phyloP scores from a whole-genome alignment of 1,284 basidiomycete genomes.

The Cutaneotrichosporon spelunceum region DNA sequence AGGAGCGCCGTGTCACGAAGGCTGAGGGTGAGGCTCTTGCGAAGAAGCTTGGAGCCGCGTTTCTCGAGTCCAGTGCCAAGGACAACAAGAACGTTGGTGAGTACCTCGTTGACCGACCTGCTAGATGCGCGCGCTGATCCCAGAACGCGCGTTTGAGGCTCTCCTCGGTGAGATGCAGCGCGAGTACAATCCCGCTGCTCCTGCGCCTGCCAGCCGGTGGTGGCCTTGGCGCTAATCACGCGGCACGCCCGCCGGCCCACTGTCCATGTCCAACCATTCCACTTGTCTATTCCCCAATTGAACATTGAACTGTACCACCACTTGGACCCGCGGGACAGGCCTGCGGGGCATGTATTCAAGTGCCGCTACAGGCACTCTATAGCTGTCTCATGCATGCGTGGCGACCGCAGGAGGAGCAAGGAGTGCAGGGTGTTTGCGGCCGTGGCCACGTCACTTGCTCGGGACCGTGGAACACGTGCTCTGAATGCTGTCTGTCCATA shows the following conservation, averaged over 20 bases:
- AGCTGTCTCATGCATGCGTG: conserved; percentile 10
- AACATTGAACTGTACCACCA: conserved; percentile 21
- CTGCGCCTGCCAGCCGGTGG: conserved; percentile 49
- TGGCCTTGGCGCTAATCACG: conserved; percentile 23
- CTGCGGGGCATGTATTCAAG: conserved; percentile 16
- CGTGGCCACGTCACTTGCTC: background rate
- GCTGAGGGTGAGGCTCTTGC: conserved; percentile 76
- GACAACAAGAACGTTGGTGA: conserved; percentile 82
- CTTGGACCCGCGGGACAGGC: background rate
- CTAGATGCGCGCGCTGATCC: background rate
- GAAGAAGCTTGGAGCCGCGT: conserved; percentile 67
- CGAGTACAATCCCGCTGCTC: conserved; percentile 49
- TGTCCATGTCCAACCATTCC: conserved; percentile 5
- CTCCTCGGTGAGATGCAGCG: conserved; percentile 73
- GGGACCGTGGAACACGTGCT: too few relatives aligned
- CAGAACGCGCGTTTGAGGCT: conserved; percentile 82
- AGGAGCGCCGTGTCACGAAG: conserved; percentile 63
- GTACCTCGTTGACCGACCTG: conserved; percentile 47
- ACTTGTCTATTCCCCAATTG: conserved; percentile 8
- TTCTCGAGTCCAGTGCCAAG: conserved; percentile 86
- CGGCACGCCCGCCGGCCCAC: too few relatives aligned
- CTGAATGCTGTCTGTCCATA: too few relatives aligned
- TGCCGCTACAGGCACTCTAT: conserved; percentile 1
- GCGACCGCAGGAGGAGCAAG: background rate
- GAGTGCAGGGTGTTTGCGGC: background rate